Evolutionary conservation across 73 alveolate genomes (phyloP), one percentile per base, ranked within the genome.

Genomic region (Durusdinium trenchii): DNA sequence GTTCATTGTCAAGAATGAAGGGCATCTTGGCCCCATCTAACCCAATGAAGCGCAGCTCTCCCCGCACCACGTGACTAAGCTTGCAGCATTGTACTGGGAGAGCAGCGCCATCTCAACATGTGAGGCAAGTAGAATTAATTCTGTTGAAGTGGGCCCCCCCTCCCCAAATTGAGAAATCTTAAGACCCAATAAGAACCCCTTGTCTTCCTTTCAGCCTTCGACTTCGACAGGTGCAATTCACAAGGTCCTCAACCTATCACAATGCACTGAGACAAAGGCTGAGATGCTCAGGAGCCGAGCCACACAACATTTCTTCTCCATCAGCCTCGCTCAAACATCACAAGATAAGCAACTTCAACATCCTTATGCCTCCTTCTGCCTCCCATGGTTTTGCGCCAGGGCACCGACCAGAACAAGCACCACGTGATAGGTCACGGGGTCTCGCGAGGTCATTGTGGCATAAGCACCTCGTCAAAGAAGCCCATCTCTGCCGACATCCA

Each of bases 371-470:
- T 30, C n/a, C n/a, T n/a, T n/a, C n/a, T n/a, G n/a, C n/a, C n/a
- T n/a, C n/a, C n/a, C n/a, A n/a, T n/a, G 9, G 47, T 23, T 30
- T 71, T 14, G 28, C 30, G 28, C 82, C 60, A 20, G 7, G 78
- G 90, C 89, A 87, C 60, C 45, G 52, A 42, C 82, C 98, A 36
- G 46, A 46, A 69, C 75, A 12, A 91, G 90, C 52, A 46, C 62
- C 20, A 91, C 98, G 36, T 69, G 57, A 89, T 91, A 91, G 78
- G 82, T 42, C 73, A 91, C 40, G 75, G 89, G 98, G 61, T 91
- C 86, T 54, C 98, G 98, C 6, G 47, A 91, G 5, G 98, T 87
- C 64, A 91, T 76, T 30, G 82, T 67, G 75, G 84, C 42, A 30
- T 48, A 78, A 76, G 46, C 90, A 36, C 98, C 98, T 90, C 51